Base-by-base conservation (phyloP, 139 green algal genomes). In the Picochlorum sp. region DNA sequence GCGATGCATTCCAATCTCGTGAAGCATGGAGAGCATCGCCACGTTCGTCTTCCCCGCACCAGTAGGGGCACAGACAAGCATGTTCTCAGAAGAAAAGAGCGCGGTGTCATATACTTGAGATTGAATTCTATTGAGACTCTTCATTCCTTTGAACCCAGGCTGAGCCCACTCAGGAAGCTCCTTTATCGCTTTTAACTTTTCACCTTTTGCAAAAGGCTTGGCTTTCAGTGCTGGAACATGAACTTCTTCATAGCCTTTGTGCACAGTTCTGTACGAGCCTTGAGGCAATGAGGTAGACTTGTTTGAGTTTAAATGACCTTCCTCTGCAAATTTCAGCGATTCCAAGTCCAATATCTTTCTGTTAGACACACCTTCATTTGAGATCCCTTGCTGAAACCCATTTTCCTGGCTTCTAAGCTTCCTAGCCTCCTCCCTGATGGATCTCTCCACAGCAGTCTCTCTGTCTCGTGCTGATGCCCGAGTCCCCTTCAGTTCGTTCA, bases 41-140 rank as follows among this genome's bases (percentile, higher is more conserved):
- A 97, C 89, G 69, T 99, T 99, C 65, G 93, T 99, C 81, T 99
- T 99, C 54, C 93, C 93, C 6, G 93, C 91, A 30, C 93, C 93
- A 30, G 91, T 94, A 26, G 77, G 81, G 1, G 75, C 83, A 63
- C 83, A 92, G 63, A 98, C 73, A 50, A 98, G 85, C 78, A 98
- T 90, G 77, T 98, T 98, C 57, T 97, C 89, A 26, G 78, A 66
- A 37, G 72, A 86, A 71, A 88, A 93, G 18, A 98, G 79, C 15
- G 92, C 92, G 5, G 81, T 81, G 21, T 98, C 83, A 63, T 69
- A 91, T 44, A 97, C 86, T 15, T 62, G 51, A 60, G 76, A 90
- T 79, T 98, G 92, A 49, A 98, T 83, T 45, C 92, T 74, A 79
- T 98, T 98, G 10, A 98, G 84, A 18, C 26, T 69, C 64, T 86